Base-by-base conservation (phyloP, 2,329 filamentous ascomycete genomes). In the Penicillium sp. region DNA sequence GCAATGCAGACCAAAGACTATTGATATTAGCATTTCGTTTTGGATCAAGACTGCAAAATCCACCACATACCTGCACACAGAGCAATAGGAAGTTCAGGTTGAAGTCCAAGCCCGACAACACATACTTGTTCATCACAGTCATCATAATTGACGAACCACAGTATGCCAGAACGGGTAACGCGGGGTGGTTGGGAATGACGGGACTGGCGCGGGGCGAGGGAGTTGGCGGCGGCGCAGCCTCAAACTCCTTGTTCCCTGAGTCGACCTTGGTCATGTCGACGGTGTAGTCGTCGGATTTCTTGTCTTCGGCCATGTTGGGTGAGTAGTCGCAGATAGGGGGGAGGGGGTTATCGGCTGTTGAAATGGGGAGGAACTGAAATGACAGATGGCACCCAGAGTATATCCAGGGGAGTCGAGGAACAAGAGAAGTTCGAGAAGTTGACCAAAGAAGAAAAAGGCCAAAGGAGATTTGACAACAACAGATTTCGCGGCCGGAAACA, bases 61-160 rank as follows among this genome's bases (percentile, higher is more conserved):
- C 16, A 17, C 36, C 16, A 70, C 84, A 69, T 84, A 97, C 93
- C 87, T 97, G 94, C 58, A 97, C 83, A 59, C 86, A 88, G 57
- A 99, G 84, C 67, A 97, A 88, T 77, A 99, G 90, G 77, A 97
- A 96, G 77, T 96, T 96, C 68, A 99, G 78, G 77, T 99, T 99
- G 84, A 95, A 99, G 64, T 88, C 84, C 49, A 84, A 82, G 58
- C 94, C 94, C 8, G 91, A 97, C 44, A 99, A 85, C 60, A 97
- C 92, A 75, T 95, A 99, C 82, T 99, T 99, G 80, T 99, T 99
- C 75, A 95, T 94, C n/a, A 97, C 90, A 8, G 94, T 99, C 94
- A 99, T 99, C 75, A 93, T 84, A 72, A 99, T 99, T n/a, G 92
- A 97, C 50, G 93, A 90, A 68, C 89, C 81, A 76, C 94, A 99